Evolutionary conservation across 306 rosid species (phyloP).

Genomic region (Rubus parviflorus): DNA sequence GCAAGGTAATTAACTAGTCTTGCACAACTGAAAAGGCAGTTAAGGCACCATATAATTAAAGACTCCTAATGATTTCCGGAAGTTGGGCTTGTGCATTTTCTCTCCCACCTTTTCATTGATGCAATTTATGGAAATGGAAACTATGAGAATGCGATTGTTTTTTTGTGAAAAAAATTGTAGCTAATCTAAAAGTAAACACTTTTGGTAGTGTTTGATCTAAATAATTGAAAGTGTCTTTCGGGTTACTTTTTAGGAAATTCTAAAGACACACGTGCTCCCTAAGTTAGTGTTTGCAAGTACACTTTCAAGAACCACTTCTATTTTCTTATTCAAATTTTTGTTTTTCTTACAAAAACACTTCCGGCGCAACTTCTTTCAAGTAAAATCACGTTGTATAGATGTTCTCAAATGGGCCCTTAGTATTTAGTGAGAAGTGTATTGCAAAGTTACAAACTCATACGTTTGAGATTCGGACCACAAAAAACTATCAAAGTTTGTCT

Average conservation of each 20-base stretch:
- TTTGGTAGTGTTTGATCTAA: background rate
- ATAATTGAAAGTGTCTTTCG: too few species aligned
- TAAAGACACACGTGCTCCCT: too few species aligned
- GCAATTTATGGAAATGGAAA: background rate
- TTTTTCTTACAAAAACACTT: too few species aligned
- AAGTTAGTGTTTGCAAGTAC: too few species aligned
- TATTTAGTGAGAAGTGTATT: too few species aligned
- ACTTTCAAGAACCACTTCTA: too few species aligned
- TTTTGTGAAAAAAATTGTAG: background rate
- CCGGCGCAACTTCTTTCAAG: too few species aligned
- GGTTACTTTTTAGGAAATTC: too few species aligned
- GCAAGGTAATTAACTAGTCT: background rate
- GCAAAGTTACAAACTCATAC: too few species aligned
- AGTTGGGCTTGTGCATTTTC: background rate
- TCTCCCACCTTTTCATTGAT: background rate
- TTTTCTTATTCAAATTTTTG: too few species aligned
- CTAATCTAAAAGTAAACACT: background rate
- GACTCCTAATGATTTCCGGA: background rate
- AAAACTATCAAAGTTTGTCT: background rate
- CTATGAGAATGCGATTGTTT: background rate
- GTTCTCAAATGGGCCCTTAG: too few species aligned
- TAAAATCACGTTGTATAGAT: background rate
- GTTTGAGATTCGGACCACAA: background rate
- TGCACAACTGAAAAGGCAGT: conserved; percentile 3
- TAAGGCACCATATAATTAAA: background rate